Base-by-base conservation (phyloP, 2,329 filamentous ascomycete species). In the Cadophora gregata region DNA sequence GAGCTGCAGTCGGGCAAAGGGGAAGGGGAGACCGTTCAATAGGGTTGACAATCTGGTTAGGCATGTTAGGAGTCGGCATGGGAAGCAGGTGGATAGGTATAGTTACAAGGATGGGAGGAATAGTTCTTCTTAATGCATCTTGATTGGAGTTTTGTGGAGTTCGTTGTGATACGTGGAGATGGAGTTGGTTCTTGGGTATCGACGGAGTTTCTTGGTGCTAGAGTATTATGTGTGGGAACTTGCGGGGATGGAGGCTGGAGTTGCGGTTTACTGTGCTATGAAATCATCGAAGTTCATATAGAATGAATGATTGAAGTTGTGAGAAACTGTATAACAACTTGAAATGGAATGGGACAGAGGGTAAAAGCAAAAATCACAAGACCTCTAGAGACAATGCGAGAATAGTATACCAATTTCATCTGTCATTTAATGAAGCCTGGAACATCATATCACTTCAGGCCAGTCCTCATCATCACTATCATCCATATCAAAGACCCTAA, bases 21-120 rank as follows among this genome's bases (percentile, higher is more conserved):
- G 61, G 19, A 55, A 48, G 19, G 31, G 42, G 12, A 42, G 50
- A 25, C 61, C 61, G 25, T 63, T 63, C 27, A 63, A 63, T 31
- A 33, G 61, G 1, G 21, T 42, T 14, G 61, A 63, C n/a, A 63
- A 63, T 48, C 12, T 63, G 50, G 51, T 48, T 19, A 31, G 61
- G n/a, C 61, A 63, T 58, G 42, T 56, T 14, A 63, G 61, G 38
- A 42, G 61, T 33, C 29, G 51, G 24, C 61, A 63, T 58, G 61
- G 61, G 3, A 42, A 58, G 36, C 38, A 62, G n/a, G 36, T 47
- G 36, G 36, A 47, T 29, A 47, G 25, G 25, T 59, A 45, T 31
- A 59, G 38, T 24, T 36, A 24, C 16, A 56, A 59, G 25, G 56
- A 12, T 59, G 42, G 12, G 31, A 56, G 38, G 36, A 19, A 21